Evolutionary conservation across 805 yeast genomes (phyloP).

Genomic region (Suhomyces kilbournensis): DNA sequence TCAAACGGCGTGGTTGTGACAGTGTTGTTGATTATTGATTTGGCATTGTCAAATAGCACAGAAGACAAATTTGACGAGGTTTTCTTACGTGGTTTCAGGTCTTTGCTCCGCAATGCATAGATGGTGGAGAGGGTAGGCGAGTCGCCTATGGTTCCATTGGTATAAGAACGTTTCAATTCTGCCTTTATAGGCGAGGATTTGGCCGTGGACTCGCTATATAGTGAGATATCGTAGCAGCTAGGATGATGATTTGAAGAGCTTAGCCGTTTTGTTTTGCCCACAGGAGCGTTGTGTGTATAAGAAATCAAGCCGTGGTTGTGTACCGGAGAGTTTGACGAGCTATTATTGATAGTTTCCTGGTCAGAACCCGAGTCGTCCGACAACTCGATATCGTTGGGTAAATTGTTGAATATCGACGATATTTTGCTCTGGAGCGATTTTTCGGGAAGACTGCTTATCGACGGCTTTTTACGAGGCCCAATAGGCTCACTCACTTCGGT

Average conservation of each 20-base stretch:
- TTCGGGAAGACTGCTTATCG: not conserved
- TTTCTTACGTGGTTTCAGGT: constrained; percentile 19
- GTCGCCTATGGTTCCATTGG: constrained; percentile 5
- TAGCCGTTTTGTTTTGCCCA: not conserved
- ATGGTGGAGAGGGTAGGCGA: constrained; percentile 27
- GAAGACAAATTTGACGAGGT: constrained; percentile 31
- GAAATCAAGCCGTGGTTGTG: constrained; percentile 2
- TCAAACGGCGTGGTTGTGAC: constrained; percentile 35
- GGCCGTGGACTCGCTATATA: constrained; percentile 24
- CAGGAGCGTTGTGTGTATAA: not conserved
- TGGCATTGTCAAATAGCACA: constrained; percentile 38
- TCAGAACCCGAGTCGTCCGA: constrained; percentile 47
- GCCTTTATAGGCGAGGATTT: constrained; percentile 28
- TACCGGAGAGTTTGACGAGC: not conserved
- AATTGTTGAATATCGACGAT: constrained; percentile 40
- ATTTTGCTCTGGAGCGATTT: constrained; percentile 30
- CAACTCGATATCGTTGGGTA: constrained; percentile 47
- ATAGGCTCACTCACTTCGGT: constrained; percentile 3
- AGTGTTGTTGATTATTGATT: constrained; percentile 28
- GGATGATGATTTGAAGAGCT: constrained; percentile 6
- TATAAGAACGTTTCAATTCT: constrained; percentile 14
- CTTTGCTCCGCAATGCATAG: constrained; percentile 22
- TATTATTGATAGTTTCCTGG: constrained; percentile 28
- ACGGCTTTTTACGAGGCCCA: constrained; percentile 3
- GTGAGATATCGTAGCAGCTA: constrained; percentile 17